These are phyloP conservation scores for Pelargonium nanum DNA, from an alignment of 345 rosid genomes.

Conservation along the genomic window DNA sequence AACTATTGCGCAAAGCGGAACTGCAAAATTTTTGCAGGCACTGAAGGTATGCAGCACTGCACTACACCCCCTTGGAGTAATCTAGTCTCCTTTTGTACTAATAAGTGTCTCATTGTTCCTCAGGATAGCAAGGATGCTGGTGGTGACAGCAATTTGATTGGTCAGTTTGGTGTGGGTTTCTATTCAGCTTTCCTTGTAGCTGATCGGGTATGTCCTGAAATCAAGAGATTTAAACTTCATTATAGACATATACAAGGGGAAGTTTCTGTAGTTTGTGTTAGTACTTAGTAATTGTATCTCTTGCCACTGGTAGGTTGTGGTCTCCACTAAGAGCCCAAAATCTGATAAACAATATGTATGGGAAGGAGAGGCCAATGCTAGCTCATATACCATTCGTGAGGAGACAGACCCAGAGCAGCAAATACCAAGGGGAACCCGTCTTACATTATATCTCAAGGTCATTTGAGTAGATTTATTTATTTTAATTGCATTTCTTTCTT, in stretches of 20 bases:
- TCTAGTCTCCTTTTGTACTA: neutral
- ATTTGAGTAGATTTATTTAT: slow-evolving; percentile 2
- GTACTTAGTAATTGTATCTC: slow-evolving; percentile 4
- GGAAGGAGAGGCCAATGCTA: slow-evolving; percentile 91
- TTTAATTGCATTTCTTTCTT: slow-evolving; percentile 9
- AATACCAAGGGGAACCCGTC: slow-evolving; percentile 80
- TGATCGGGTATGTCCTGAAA: slow-evolving; percentile 42
- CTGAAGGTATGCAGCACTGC: slow-evolving; percentile 42
- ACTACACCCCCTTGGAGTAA: neutral
- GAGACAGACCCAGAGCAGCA: slow-evolving; percentile 73
- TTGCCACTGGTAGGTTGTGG: slow-evolving; percentile 45
- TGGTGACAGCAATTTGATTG: slow-evolving; percentile 73
- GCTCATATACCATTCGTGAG: slow-evolving; percentile 71
- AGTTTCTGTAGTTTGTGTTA: neutral
- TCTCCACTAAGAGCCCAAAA: slow-evolving; percentile 84
- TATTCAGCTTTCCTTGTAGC: slow-evolving; percentile 92
- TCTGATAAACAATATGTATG: slow-evolving; percentile 88
- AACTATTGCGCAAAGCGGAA: slow-evolving; percentile 97
- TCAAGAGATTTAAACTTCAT: neutral
- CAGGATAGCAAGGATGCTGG: slow-evolving; percentile 92
- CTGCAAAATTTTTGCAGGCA: slow-evolving; percentile 89
- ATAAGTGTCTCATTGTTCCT: slow-evolving; percentile 6
- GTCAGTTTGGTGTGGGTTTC: slow-evolving; percentile 98
- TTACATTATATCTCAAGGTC: slow-evolving; percentile 87
- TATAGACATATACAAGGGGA: neutral